Conservation (phyloP, 2,329 filamentous ascomycete species). For the Cercospora nicotianae region DNA sequence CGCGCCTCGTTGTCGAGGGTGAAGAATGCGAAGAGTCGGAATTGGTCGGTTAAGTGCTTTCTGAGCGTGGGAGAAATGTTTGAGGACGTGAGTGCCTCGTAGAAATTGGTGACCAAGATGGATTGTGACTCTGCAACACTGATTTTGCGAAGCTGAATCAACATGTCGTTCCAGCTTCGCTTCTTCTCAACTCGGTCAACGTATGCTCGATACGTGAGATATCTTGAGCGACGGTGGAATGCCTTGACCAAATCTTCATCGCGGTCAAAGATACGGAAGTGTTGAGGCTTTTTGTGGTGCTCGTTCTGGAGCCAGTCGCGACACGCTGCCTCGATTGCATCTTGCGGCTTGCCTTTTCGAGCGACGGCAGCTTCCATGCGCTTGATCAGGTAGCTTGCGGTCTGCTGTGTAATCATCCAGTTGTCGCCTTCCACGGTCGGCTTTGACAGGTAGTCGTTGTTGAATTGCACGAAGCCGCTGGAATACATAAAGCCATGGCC, state of each 20-base stretch:
- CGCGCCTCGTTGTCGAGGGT: constrained; percentile 49
- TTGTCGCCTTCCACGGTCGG: constrained; percentile 59
- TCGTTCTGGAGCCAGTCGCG: constrained; percentile 43
- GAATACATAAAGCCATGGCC: constrained; percentile 56
- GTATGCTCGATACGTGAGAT: constrained; percentile 47
- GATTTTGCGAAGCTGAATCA: constrained; percentile 46
- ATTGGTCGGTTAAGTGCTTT: constrained; percentile 45
- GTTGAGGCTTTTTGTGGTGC: constrained; percentile 32
- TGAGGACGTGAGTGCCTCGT: constrained; percentile 40
- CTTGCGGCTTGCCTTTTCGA: constrained; percentile 39
- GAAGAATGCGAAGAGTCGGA: constrained; percentile 51
- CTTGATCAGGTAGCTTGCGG: constrained; percentile 54
- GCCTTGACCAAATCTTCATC: constrained; percentile 47
- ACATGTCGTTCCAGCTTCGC: constrained; percentile 50
- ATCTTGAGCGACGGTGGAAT: constrained; percentile 49
- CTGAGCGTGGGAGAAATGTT: constrained; percentile 35
- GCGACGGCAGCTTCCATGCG: constrained; percentile 49
- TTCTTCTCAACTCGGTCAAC: constrained; percentile 48
- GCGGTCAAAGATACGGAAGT: constrained; percentile 37
- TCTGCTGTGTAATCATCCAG: constrained; percentile 59
- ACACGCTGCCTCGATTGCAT: constrained; percentile 46
- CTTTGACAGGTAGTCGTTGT: constrained; percentile 54
- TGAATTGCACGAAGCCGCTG: constrained; percentile 54
- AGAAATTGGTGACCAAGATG: constrained; percentile 51
- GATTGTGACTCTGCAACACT: constrained; percentile 51